Conservation (phyloP, 2,329 filamentous ascomycete species). For the Metarhizium humberi region DNA sequence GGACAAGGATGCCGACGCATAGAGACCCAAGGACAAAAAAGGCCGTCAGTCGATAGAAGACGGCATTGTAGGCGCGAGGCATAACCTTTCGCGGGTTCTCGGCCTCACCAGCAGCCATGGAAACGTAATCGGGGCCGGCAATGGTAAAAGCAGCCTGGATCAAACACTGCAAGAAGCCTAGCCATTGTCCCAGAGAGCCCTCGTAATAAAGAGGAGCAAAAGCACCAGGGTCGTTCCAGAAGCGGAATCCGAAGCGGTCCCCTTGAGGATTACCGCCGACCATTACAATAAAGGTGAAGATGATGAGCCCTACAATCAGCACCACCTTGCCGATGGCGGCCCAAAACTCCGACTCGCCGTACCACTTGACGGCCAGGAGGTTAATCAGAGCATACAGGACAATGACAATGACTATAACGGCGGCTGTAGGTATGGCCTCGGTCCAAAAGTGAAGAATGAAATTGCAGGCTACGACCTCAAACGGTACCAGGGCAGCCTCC, state of each 20-base stretch:
- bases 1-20: conserved; percentile 61
- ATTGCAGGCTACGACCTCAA: conserved; percentile 57
- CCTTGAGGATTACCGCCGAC: conserved; percentile 68
- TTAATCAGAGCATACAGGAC: conserved; percentile 50
- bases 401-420: conserved; percentile 47
- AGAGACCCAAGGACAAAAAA: conserved; percentile 72
- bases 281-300: conserved; percentile 77
- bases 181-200: conserved; percentile 59
- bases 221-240: conserved; percentile 58
- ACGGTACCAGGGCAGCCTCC: conserved; percentile 57
- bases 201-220: conserved; percentile 57
- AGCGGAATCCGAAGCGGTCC: conserved; percentile 63
- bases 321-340: conserved; percentile 63
- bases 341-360: conserved; percentile 71
- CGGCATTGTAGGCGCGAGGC: conserved; percentile 66
- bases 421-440: conserved; percentile 47
- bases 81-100: conserved; percentile 61
- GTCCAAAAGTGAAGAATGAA: conserved; percentile 56
- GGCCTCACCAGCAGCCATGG: conserved; percentile 61
- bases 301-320: conserved; percentile 59
- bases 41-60: conserved; percentile 66
- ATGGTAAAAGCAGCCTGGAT: conserved; percentile 63
- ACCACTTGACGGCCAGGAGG: conserved; percentile 63
- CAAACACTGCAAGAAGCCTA: conserved; percentile 68
- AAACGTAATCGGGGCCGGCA: conserved; percentile 59